Evolutionary conservation across 352 stramenopile species (phyloP).

Genomic region (Phytopythium helicoides): DNA sequence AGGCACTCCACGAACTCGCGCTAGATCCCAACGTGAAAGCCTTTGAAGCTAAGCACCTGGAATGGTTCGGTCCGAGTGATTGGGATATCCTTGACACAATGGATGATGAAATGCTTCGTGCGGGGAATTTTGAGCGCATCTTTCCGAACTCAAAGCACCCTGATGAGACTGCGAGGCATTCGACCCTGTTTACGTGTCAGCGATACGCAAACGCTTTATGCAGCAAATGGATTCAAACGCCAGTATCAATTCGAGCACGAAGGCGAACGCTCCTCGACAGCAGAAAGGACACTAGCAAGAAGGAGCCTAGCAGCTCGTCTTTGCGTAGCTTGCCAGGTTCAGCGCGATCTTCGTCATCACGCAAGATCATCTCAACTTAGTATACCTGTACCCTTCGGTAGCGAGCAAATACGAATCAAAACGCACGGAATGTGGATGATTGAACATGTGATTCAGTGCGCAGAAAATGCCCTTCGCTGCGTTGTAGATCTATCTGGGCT

Average conservation of each 20-base stretch:
- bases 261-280: neutral
- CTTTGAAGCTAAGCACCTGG: conserved; percentile 49
- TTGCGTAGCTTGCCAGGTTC: neutral
- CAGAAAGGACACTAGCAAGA: neutral
- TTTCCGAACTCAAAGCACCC: conserved; percentile 31
- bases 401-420: too few relatives aligned
- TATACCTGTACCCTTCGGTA: neutral
- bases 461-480: neutral
- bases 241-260: conserved; percentile 8
- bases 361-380: neutral
- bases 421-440: neutral
- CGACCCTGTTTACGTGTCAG: conserved; percentile 54
- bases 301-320: neutral
- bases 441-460: neutral
- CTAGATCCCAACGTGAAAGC: conserved; percentile 33
- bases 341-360: neutral
- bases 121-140: conserved; percentile 72
- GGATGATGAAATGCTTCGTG: conserved; percentile 70
- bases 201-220: conserved; percentile 64
- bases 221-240: conserved; percentile 57
- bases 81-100: conserved; percentile 61
- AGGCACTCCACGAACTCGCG: conserved; percentile 59
- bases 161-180: conserved; percentile 26
- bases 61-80: conserved; percentile 50
- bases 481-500: neutral